These are phyloP conservation scores for Pseudopyricularia javanii DNA, from an alignment of 2,329 filamentous ascomycete species.

Conservation along the genomic window DNA sequence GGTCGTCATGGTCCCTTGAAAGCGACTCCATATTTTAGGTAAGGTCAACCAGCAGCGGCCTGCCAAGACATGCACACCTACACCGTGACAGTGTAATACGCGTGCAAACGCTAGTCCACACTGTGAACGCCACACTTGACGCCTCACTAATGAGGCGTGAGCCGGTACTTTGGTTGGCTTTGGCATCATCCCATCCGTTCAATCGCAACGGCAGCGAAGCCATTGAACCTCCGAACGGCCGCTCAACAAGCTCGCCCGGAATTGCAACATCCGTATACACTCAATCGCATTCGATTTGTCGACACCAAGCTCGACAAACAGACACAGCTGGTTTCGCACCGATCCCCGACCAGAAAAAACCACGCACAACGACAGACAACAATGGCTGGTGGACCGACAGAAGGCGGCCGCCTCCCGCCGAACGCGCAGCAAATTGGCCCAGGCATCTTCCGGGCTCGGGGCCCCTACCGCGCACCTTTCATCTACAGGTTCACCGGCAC, in stretches of 20 bases:
- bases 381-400: not conserved
- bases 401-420: not conserved
- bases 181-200: not conserved
- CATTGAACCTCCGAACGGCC: not conserved
- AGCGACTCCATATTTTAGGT: not conserved
- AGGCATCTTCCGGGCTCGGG: constrained; percentile 2
- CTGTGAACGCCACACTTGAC: not conserved
- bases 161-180: not conserved
- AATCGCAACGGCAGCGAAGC: not conserved
- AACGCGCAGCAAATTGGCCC: not conserved
- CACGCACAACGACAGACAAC: not conserved
- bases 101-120: not conserved
- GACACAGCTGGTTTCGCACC: not conserved
- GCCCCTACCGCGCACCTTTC: constrained; percentile 27
- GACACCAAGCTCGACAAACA: not conserved
- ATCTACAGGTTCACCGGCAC: constrained; percentile 81
- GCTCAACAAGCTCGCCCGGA: not conserved
- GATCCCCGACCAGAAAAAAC: not conserved
- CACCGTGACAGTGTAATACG: not conserved
- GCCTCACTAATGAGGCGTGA: not conserved
- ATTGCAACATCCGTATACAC: not conserved
- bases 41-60: not conserved
- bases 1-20: not conserved
- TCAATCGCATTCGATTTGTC: not conserved
- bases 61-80: not conserved